Conservation (phyloP, 176 grass and related monocot species). For the Carex pumila region DNA sequence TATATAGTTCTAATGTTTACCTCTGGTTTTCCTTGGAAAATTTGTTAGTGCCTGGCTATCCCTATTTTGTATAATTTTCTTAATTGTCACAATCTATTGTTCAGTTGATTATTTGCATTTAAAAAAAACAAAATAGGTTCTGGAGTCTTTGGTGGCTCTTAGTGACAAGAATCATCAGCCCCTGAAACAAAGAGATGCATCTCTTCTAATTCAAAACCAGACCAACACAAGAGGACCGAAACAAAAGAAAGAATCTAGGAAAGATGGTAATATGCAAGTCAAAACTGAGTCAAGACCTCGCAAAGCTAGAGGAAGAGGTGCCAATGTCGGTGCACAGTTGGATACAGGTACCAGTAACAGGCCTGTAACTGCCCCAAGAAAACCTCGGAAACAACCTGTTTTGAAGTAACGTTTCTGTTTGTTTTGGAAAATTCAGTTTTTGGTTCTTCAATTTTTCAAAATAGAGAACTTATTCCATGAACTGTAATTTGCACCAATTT, state of each 20-base stretch:
- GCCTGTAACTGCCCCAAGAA: background rate
- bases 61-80: background rate
- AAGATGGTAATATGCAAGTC: background rate
- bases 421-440: background rate
- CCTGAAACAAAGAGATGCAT: background rate
- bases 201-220: background rate
- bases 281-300: background rate
- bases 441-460: background rate
- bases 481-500: background rate
- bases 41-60: background rate
- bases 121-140: background rate
- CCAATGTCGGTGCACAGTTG: background rate
- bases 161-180: background rate
- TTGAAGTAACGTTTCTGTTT: background rate
- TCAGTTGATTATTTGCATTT: background rate
- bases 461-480: no score
- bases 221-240: constrained; percentile 5
- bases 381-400: constrained; percentile 1
- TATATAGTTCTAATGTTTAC: background rate
- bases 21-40: background rate
- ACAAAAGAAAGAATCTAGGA: background rate
- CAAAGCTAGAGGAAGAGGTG: constrained; percentile 11
- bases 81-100: background rate
- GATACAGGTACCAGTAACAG: constrained; percentile 6
- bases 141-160: background rate